phyloP scores from a whole-genome alignment of 2,329 filamentous ascomycete genomes.

The Passalora sequoiae region DNA sequence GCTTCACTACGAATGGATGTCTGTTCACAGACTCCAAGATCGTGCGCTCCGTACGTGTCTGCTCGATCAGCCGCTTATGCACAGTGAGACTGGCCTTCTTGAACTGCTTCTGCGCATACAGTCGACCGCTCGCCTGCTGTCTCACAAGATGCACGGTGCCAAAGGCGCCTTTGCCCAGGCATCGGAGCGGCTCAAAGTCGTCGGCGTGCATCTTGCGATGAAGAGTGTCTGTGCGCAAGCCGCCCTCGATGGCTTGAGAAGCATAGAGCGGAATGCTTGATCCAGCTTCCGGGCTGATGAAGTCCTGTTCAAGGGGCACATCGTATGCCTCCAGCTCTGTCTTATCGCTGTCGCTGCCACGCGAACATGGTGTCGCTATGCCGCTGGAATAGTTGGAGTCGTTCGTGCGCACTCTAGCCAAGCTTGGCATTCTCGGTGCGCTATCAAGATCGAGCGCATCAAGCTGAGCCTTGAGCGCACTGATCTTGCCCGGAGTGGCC shows the following conservation, averaged over 20 bases:
- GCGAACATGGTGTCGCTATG: constrained; percentile 48
- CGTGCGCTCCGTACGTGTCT: constrained; percentile 92
- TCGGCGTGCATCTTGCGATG: constrained; percentile 80
- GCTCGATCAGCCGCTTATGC: constrained; percentile 91
- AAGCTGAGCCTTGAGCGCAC: constrained; percentile 73
- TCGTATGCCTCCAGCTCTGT: constrained; percentile 81
- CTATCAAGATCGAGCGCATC: constrained; percentile 67
- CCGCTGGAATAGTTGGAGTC: constrained; percentile 44
- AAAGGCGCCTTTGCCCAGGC: constrained; percentile 92
- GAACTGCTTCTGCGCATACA: constrained; percentile 98
- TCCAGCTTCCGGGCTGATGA: constrained; percentile 60
- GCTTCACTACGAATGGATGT: constrained; percentile 95
- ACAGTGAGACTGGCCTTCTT: constrained; percentile 94
- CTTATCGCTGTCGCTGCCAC: constrained; percentile 59
- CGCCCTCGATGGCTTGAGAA: constrained; percentile 48
- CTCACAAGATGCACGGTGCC: constrained; percentile 92
- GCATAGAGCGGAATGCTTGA: constrained; percentile 33
- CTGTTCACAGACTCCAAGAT: constrained; percentile 94
- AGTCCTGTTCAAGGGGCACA: constrained; percentile 77
- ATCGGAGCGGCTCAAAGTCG: constrained; percentile 86
- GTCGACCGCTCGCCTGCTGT: constrained; percentile 76
- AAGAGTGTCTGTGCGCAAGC: constrained; percentile 49
- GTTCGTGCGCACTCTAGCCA: constrained; percentile 34
- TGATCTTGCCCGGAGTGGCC: constrained; percentile 57
- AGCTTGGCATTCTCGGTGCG: constrained; percentile 51